These are phyloP conservation scores for Gossypium trilobum DNA, from an alignment of 441 rosid species.

Conservation along the genomic window DNA sequence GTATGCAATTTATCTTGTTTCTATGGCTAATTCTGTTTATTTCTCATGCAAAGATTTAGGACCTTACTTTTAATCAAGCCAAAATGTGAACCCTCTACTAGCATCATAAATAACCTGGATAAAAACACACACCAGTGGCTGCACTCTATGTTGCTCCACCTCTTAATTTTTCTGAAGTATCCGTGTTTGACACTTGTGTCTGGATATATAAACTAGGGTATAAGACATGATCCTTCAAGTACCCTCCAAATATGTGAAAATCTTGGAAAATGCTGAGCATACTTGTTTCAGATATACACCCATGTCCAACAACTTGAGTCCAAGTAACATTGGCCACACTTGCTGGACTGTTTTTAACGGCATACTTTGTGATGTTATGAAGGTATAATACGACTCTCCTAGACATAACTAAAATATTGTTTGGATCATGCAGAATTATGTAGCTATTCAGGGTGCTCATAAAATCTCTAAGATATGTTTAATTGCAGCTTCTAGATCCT, in stretches of 20 bases:
- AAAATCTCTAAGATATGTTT: neutral
- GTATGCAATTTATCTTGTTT: conserved; percentile 30
- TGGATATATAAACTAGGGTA: neutral
- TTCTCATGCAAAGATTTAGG: neutral
- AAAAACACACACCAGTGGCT: neutral
- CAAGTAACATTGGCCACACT: neutral
- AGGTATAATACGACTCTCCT: neutral
- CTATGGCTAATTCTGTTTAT: neutral
- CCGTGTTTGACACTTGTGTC: neutral
- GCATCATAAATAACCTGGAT: neutral
- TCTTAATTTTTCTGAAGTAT: neutral
- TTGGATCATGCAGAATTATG: neutral
- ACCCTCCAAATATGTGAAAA: neutral
- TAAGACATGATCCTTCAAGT: neutral
- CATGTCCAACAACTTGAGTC: neutral
- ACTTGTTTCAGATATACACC: neutral
- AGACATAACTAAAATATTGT: neutral
- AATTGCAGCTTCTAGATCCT: neutral
- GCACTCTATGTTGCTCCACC: neutral
- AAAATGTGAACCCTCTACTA: neutral
- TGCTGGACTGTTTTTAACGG: neutral
- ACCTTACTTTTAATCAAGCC: neutral
- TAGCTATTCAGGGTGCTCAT: neutral
- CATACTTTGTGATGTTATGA: neutral
- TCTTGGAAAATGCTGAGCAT: neutral